Base-by-base conservation (phyloP, 2,329 filamentous ascomycete species). In the Neonectria hederae region DNA sequence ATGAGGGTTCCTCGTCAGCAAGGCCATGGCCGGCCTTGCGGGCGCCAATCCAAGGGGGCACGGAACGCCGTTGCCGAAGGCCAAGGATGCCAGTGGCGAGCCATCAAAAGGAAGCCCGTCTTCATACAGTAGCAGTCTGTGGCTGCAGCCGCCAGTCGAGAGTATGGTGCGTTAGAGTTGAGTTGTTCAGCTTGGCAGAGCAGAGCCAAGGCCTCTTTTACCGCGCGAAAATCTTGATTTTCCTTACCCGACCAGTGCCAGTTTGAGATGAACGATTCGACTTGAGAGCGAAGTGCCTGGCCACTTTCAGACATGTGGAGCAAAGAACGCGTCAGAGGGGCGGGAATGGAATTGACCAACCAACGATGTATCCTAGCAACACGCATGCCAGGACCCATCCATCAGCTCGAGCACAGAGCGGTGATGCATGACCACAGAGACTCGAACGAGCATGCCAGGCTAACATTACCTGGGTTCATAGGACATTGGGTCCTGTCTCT, bases 311-410 rank as follows among this genome's bases (percentile, higher is more conserved):
- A 53, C 53, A 42, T 53, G 59, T 66, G 66, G 68, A 61, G 62
- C 63, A 54, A 55, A 46, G 58, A 65, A 73, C 69, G 71, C 71
- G 71, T 71, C 69, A 68, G 68, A 64, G 62, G 62, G 62, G 57
- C 40, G 54, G 51, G 40, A 63, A 69, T 42, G 70, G 69, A 70
- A 70, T 54, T 42, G 59, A 54, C 48, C 60, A 68, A 56, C 45
- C 60, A 68, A 69, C 68, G 68, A 62, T 57, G 53, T 61, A 61
- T 60, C 65, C 57, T 43, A 63, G 57, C 43, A 69, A 68, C 49
- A 54, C 54, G 48, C 22, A 56, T 52, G 30, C 48, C 32, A 32
- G 26, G 42, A 40, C 48, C 49, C 42, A 53, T 48, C 24, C 22
- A 17, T 26, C n/a, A 19, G 26, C 17, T 49, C 26, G 17, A 19